A percentile compares a stretch with the other conserved stretches of the same genome.
phyloP scores from a whole-genome alignment of 2,329 filamentous ascomycete genomes.

The Emericellopsis cladophorae region DNA sequence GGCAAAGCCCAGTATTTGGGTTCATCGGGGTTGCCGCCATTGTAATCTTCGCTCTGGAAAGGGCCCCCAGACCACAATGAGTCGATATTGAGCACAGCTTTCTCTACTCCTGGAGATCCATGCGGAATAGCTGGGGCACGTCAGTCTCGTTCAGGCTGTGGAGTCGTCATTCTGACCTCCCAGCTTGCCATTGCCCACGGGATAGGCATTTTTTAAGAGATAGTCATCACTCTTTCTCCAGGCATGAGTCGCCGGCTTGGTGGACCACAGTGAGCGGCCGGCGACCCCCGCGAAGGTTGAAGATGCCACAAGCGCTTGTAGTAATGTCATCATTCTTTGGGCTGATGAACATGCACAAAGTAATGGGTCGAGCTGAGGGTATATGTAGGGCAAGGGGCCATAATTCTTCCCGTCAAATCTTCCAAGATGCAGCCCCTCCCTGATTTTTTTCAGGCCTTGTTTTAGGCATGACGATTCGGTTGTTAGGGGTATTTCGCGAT shows the following conservation, averaged over 20 bases:
- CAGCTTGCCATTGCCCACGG: conserved; percentile 8
- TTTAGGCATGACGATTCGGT: too few relatives aligned
- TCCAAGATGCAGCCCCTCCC: too few relatives aligned
- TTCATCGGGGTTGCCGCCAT: conserved; percentile 5
- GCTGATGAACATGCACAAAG: too few relatives aligned
- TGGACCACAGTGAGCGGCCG: conserved; percentile 2
- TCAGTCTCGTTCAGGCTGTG: background rate
- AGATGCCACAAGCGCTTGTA: too few relatives aligned
- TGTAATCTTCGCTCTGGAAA: conserved; percentile 7
- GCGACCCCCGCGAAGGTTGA: too few relatives aligned
- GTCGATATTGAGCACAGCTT: conserved; percentile 5
- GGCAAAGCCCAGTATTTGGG: conserved; percentile 4
- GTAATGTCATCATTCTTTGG: too few relatives aligned
- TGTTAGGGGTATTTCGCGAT: too few relatives aligned
- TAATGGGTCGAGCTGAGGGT: too few relatives aligned
- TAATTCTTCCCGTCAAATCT: too few relatives aligned
- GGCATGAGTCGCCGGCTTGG: conserved; percentile 3
- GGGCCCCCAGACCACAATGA: conserved; percentile 9
- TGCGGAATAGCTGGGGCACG: conserved; percentile 5
- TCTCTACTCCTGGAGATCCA: conserved; percentile 5
- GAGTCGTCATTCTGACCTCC: conserved; percentile 4
- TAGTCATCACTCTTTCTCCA: conserved; percentile 2
- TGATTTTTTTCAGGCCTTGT: too few relatives aligned
- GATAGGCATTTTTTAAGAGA: conserved; percentile 7
- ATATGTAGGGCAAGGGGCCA: too few relatives aligned